Percentiles rank a stretch among this genome's conserved stretches.
Conservation (phyloP, 352 stramenopile genomes). For the Globisporangium paroecandrum region DNA sequence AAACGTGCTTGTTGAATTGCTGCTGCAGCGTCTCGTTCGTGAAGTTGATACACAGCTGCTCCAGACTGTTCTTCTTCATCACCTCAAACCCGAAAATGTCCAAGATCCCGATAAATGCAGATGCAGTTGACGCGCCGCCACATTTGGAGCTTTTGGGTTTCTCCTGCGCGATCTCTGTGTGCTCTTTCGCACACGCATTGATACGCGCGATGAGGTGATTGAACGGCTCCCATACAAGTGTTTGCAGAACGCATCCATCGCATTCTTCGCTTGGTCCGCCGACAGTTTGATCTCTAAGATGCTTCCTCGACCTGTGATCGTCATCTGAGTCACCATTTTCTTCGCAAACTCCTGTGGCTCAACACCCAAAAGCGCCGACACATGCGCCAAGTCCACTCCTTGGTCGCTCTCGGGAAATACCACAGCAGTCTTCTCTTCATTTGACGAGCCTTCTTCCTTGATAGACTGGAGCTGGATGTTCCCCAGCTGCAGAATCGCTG, state of each 20-base stretch:
- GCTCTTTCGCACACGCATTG: slow-evolving; percentile 66
- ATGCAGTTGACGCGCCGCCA: not conserved
- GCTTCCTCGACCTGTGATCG: slow-evolving; percentile 65
- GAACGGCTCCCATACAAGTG: slow-evolving; percentile 82
- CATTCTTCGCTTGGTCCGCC: slow-evolving; percentile 73
- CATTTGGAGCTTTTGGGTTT: slow-evolving; percentile 12
- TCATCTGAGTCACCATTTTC: slow-evolving; percentile 84
- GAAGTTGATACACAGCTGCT: slow-evolving; percentile 92
- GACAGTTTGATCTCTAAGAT: slow-evolving; percentile 73
- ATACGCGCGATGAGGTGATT: slow-evolving; percentile 73
- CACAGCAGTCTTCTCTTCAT: slow-evolving; percentile 36
- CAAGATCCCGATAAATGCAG: slow-evolving; percentile 82
- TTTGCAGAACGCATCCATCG: slow-evolving; percentile 84
- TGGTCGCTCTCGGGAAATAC: slow-evolving; percentile 50
- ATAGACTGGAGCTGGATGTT: slow-evolving; percentile 59
- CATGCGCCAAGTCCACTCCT: slow-evolving; percentile 55
- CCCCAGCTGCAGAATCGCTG: slow-evolving; percentile 65
- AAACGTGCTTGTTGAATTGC: slow-evolving; percentile 89
- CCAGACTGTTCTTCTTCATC: slow-evolving; percentile 85
- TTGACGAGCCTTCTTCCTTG: slow-evolving; percentile 6
- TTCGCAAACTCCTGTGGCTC: slow-evolving; percentile 57
- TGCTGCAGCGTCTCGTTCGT: slow-evolving; percentile 90
- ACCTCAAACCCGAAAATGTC: slow-evolving; percentile 92
- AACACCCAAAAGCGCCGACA: slow-evolving; percentile 56
- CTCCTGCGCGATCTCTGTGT: slow-evolving; percentile 30